These are phyloP conservation scores for Stagonosporopsis tanaceti DNA, from an alignment of 2,329 filamentous ascomycete species.

Conservation along the genomic window DNA sequence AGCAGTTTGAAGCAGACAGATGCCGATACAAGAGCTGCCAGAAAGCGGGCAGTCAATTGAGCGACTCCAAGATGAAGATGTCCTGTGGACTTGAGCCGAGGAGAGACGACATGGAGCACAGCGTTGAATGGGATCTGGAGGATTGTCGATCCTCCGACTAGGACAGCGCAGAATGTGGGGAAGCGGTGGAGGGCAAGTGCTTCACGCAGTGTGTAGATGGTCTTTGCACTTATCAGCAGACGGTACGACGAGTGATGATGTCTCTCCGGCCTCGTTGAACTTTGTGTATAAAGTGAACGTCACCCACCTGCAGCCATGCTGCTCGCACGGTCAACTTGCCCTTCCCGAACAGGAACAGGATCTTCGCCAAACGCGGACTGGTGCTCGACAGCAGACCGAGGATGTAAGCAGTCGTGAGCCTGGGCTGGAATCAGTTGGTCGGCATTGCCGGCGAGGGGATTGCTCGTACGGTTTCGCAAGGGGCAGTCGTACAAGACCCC, in stretches of 20 bases:
- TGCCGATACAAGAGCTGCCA: slow-evolving; percentile 58
- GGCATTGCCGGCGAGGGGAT: slow-evolving; percentile 4
- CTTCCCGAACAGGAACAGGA: slow-evolving; percentile 29
- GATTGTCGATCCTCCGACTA: slow-evolving; percentile 61
- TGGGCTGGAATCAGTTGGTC: slow-evolving; percentile 14
- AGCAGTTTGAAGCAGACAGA: slow-evolving; percentile 59
- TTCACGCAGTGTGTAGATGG: slow-evolving; percentile 44
- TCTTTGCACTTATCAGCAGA: slow-evolving; percentile 8
- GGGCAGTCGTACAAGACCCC: slow-evolving; percentile 10
- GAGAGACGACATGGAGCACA: slow-evolving; percentile 18
- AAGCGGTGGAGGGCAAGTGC: slow-evolving; percentile 58
- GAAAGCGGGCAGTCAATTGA: slow-evolving; percentile 47
- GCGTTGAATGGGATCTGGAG: slow-evolving; percentile 48
- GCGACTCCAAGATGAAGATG: background rate
- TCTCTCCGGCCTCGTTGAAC: too few species aligned
- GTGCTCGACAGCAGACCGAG: slow-evolving; percentile 39
- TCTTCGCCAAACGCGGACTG: slow-evolving; percentile 31
- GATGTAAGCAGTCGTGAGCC: slow-evolving; percentile 38
- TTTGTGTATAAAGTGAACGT: too few species aligned
- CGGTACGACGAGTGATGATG: too few species aligned
- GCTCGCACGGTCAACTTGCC: slow-evolving; percentile 28
- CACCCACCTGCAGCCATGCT: slow-evolving; percentile 35
- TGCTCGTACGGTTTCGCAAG: slow-evolving; percentile 16
- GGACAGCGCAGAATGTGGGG: slow-evolving; percentile 60
- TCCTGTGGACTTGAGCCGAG: slow-evolving; percentile 20